These are phyloP conservation scores for Sarocladium brachiariae DNA, from an alignment of 2,329 filamentous ascomycete species.

Conservation along the genomic window DNA sequence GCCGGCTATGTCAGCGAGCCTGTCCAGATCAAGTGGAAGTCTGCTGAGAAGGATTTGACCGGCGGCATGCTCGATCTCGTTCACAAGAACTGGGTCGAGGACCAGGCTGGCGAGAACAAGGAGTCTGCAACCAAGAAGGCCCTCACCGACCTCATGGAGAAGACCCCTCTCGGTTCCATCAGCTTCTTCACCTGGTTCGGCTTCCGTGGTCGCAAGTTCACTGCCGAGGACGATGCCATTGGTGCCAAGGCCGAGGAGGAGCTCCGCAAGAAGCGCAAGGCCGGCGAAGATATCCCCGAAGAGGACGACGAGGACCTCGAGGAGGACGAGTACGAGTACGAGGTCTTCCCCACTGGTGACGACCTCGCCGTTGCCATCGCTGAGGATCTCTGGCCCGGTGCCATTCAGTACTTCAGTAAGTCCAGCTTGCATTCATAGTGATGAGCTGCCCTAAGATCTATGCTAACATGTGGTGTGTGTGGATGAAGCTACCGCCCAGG, in stretches of 20 bases:
- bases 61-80: constrained; percentile 71
- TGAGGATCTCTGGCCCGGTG: constrained; percentile 84
- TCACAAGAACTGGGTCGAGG: constrained; percentile 58
- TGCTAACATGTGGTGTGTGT: constrained; percentile 7
- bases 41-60: constrained; percentile 71
- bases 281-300: constrained; percentile 43
- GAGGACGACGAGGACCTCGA: constrained; percentile 57
- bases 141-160: constrained; percentile 49
- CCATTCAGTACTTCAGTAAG: constrained; percentile 87
- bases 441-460: background rate
- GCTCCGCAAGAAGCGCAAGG: constrained; percentile 41
- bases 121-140: constrained; percentile 42
- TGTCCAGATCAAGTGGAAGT: constrained; percentile 80
- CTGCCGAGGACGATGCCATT: constrained; percentile 62
- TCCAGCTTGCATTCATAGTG: too few species aligned
- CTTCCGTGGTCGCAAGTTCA: constrained; percentile 64
- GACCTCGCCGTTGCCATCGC: constrained; percentile 73
- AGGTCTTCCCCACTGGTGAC: constrained; percentile 84
- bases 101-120: constrained; percentile 36
- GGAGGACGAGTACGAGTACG: constrained; percentile 60
- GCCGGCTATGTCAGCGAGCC: constrained; percentile 80
- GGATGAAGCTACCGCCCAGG: constrained; percentile 52
- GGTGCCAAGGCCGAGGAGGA: constrained; percentile 55
- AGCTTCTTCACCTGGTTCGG: constrained; percentile 92
- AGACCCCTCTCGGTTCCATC: constrained; percentile 54